Conservation (phyloP, 2,329 filamentous ascomycete genomes). For the Cryoendolithus antarcticus region DNA sequence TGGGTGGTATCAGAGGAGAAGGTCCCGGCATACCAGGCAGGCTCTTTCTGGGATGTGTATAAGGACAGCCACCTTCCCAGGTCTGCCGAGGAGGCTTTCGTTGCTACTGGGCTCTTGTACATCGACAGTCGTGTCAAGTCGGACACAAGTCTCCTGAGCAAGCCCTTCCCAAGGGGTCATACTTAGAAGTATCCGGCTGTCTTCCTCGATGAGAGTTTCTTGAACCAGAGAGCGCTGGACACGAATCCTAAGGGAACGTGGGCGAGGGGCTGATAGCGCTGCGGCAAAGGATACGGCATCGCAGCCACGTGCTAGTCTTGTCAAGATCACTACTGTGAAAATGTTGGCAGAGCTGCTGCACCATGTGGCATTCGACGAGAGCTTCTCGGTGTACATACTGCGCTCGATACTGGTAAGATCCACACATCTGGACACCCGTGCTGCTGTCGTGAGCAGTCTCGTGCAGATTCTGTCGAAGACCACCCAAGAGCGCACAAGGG, state of each 20-base stretch:
- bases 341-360: constrained; percentile 28
- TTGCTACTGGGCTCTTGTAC: constrained; percentile 23
- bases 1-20: background rate
- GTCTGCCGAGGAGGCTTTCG: constrained; percentile 18
- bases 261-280: too few relatives aligned
- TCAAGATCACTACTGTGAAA: constrained; percentile 34
- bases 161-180: constrained; percentile 16
- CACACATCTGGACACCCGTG: constrained; percentile 27
- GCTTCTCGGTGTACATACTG: constrained; percentile 21
- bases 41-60: constrained; percentile 4
- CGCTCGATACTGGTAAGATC: constrained; percentile 17
- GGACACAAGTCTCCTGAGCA: constrained; percentile 12
- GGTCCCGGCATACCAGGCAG: background rate
- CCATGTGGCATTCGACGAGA: constrained; percentile 19
- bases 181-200: constrained; percentile 22
- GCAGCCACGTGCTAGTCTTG: constrained; percentile 5
- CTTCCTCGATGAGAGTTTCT: constrained; percentile 24
- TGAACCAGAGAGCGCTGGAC: constrained; percentile 7
- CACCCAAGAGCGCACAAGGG: constrained; percentile 5
- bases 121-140: constrained; percentile 17
- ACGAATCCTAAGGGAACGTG: background rate
- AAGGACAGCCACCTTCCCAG: background rate
- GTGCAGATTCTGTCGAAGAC: constrained; percentile 16
- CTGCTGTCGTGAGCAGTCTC: constrained; percentile 23
- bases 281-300: constrained; percentile 1